Base-by-base conservation (phyloP, 805 yeast species). In the Pichia deserticola region DNA sequence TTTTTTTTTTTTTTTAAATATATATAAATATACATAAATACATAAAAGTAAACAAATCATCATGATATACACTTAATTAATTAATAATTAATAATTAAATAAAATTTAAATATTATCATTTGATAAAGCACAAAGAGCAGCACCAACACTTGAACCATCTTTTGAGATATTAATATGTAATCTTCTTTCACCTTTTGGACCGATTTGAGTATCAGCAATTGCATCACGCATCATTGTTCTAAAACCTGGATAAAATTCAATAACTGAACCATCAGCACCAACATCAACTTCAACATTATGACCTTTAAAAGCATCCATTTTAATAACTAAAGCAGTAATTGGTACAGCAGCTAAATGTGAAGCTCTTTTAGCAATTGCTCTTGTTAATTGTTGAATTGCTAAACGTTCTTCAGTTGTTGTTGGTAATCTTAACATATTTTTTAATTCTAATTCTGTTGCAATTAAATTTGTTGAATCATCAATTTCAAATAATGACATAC, bases 121-220 rank as follows among this genome's bases (percentile, higher is more conserved):
- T 48, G 65, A 59, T 48, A 67, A 63, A 8, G 97, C 97, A 71
- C 97, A 88, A 53, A 92, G 73, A 2, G 98, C 98, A 42, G 97
- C 98, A 56, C 99, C 99, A 41, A 90, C 96, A 52, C 97, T 96
- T 50, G 95, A 84, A 43, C 98, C 98, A 62, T 93, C 98, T 66
- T 88, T 87, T 33, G 97, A 93, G 57, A 90, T 82, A 54, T 81
- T 81, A 53, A 92, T 71, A 58, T 81, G 84, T 42, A 89, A 72
- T 60, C 86, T 81, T 67, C 88, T 80, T 59, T 81, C 88, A 52
- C 84, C 81, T 43, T 86, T 84, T 41, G 84, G 74, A 50, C 90
- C 90, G 40, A 90, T 76, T 55, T 83, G 81, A 40, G 87, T 78
- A 54, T 78, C 62, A 0, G 82, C 73, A 54, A 90, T 69, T 0